Evolutionary conservation across 2,329 filamentous ascomycete genomes (phyloP).

Genomic region (Ambrosiella beaveri): DNA sequence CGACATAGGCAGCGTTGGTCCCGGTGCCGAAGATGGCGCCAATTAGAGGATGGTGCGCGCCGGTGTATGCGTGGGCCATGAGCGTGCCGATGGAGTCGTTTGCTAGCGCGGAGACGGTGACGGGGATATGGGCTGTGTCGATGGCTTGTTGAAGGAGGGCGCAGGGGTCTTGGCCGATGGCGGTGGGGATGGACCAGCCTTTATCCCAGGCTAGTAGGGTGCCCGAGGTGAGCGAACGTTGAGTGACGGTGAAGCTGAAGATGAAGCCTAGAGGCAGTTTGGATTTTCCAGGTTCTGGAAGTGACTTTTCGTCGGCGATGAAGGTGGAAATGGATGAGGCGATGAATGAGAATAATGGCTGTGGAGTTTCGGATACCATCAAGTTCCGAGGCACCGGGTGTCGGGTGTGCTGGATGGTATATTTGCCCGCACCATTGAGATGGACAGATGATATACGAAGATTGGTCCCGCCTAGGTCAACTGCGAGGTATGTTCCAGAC

Average conservation of each 20-base stretch:
- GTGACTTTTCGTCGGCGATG: conserved; percentile 21
- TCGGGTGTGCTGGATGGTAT: conserved; percentile 48
- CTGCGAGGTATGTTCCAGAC: conserved; percentile 32
- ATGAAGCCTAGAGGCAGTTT: conserved; percentile 18
- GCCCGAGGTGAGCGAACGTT: conserved; percentile 55
- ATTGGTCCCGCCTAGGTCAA: conserved; percentile 23
- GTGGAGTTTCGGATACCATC: conserved; percentile 16
- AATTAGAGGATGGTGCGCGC: conserved; percentile 48
- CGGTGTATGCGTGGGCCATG: conserved; percentile 63
- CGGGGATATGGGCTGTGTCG: conserved; percentile 49
- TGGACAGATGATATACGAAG: conserved; percentile 20
- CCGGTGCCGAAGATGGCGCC: conserved; percentile 71
- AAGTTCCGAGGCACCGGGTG: conserved; percentile 16
- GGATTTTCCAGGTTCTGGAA: not conserved
- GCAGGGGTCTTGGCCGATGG: conserved; percentile 59
- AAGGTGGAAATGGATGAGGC: conserved; percentile 56
- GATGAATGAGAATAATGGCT: conserved; percentile 58
- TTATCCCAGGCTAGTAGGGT: conserved; percentile 66
- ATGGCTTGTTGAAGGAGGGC: conserved; percentile 54
- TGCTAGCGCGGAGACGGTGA: conserved; percentile 55
- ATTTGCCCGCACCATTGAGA: conserved; percentile 43
- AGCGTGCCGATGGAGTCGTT: conserved; percentile 70
- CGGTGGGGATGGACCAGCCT: conserved; percentile 62
- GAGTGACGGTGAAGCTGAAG: conserved; percentile 52
- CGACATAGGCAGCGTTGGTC: conserved; percentile 66